A percentile compares a stretch with the other conserved stretches of the same genome.
phyloP scores from a whole-genome alignment of 2,329 filamentous ascomycete species.

The Aspergillus versicolor region DNA sequence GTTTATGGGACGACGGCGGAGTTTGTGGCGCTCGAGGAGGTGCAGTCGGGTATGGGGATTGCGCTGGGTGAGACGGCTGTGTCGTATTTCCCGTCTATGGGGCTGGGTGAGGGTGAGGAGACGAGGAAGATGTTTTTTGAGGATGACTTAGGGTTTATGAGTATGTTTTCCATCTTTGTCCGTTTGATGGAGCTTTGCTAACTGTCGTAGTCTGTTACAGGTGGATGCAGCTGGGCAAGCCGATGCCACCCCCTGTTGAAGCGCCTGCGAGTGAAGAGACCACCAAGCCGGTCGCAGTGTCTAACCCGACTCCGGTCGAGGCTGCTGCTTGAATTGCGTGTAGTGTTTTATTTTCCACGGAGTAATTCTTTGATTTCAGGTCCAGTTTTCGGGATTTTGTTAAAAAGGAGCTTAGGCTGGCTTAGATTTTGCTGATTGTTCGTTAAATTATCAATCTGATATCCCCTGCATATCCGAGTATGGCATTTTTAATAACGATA shows the following conservation, averaged over 20 bases:
- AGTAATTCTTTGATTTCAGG: too few relatives aligned
- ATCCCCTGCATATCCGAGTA: too few relatives aligned
- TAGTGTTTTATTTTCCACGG: too few relatives aligned
- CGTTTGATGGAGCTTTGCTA: background rate
- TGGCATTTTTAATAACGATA: too few relatives aligned
- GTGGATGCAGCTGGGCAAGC: constrained; percentile 47
- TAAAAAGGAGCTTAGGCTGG: too few relatives aligned
- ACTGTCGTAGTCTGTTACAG: constrained; percentile 54
- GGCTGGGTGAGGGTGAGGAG: constrained; percentile 40
- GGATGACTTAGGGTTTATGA: constrained; percentile 64
- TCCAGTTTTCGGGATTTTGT: too few relatives aligned
- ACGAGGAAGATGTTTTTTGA: constrained; percentile 57
- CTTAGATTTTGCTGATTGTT: too few relatives aligned
- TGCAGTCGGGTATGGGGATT: constrained; percentile 67
- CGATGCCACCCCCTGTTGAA: constrained; percentile 19
- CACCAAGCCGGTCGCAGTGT: constrained; percentile 32
- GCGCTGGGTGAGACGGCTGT: constrained; percentile 70
- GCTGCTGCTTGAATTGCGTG: constrained; percentile 41
- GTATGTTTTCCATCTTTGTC: constrained; percentile 42
- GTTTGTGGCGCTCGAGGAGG: constrained; percentile 52
- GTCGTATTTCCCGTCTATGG: constrained; percentile 58
- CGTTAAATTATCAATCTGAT: too few relatives aligned
- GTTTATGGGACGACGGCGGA: constrained; percentile 42
- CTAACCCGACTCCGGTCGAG: constrained; percentile 38
- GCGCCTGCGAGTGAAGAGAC: constrained; percentile 27